phyloP scores from a whole-genome alignment of 2,329 filamentous ascomycete genomes.

The Fusarium chaquense region DNA sequence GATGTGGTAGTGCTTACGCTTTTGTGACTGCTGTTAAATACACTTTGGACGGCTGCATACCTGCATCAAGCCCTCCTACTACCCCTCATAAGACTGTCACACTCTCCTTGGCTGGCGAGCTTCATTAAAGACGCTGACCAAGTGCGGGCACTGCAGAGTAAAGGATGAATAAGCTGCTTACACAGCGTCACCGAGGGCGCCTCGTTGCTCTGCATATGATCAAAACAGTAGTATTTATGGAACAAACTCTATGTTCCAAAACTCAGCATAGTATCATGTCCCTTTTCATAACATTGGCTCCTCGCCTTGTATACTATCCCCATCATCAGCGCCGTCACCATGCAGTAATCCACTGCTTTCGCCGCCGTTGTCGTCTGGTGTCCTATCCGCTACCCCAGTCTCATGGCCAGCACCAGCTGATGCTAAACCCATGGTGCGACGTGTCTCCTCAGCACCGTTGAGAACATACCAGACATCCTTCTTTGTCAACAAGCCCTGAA shows the following conservation, averaged over 20 bases:
- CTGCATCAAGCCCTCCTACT: constrained; percentile 11
- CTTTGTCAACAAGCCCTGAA: constrained; percentile 92
- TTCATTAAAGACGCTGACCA: constrained; percentile 41
- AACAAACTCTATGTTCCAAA: constrained; percentile 14
- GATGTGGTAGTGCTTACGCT: constrained; percentile 11
- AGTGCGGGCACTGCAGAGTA: constrained; percentile 18
- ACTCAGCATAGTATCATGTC: background rate
- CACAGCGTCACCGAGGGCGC: constrained; percentile 7
- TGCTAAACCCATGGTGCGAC: constrained; percentile 54
- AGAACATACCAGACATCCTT: constrained; percentile 97
- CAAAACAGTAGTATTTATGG: constrained; percentile 6
- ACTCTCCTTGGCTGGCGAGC: constrained; percentile 10
- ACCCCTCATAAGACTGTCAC: constrained; percentile 41
- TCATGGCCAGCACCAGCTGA: constrained; percentile 41
- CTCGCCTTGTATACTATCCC: constrained; percentile 46
- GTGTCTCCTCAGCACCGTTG: constrained; percentile 77
- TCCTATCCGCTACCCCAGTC: constrained; percentile 51
- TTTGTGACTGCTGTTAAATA: constrained; percentile 19
- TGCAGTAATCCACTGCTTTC: constrained; percentile 60
- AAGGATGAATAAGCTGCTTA: constrained; percentile 38
- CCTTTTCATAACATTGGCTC: constrained; percentile 46
- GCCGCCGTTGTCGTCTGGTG: constrained; percentile 51
- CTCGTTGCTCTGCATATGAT: background rate
- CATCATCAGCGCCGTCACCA: constrained; percentile 52
- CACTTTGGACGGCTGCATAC: constrained; percentile 9